Conservation (phyloP, 176 grass and related monocot genomes). For the Oryza meridionalis region DNA sequence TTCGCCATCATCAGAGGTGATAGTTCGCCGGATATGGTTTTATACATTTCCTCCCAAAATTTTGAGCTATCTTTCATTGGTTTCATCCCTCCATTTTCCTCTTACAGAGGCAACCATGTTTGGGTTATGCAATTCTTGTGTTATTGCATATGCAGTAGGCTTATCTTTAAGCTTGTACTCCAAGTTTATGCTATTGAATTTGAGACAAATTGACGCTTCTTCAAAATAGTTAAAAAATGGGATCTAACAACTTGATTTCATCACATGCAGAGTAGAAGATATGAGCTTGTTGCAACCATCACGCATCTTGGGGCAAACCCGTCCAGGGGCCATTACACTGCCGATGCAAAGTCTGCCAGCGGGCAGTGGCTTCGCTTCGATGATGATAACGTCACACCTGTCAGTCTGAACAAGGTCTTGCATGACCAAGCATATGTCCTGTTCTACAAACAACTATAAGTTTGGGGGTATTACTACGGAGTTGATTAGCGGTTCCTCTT, state of each 20-base stretch:
- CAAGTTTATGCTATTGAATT: constrained; percentile 17
- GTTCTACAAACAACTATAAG: constrained; percentile 85
- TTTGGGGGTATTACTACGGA: constrained; percentile 8
- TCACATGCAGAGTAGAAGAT: constrained; percentile 67
- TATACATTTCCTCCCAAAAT: neutral
- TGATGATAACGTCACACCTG: constrained; percentile 50
- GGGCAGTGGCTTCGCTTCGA: constrained; percentile 83
- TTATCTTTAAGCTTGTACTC: constrained; percentile 23
- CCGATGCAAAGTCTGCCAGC: constrained; percentile 62
- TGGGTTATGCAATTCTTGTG: neutral
- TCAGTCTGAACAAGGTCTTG: constrained; percentile 61
- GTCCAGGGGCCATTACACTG: constrained; percentile 79
- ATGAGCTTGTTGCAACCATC: constrained; percentile 86
- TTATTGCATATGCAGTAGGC: neutral
- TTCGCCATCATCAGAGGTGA: constrained; percentile 64
- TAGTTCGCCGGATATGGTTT: neutral
- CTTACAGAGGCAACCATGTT: neutral
- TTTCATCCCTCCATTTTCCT: constrained; percentile 3
- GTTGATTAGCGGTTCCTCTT: constrained; percentile 35
- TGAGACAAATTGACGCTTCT: neutral
- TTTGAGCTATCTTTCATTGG: constrained; percentile 16
- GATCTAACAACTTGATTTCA: neutral
- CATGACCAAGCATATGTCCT: constrained; percentile 84
- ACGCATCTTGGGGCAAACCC: constrained; percentile 83
- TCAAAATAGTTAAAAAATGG: neutral